Percentiles rank a stretch among this genome's conserved stretches.
phyloP scores from a whole-genome alignment of 495 filamentous ascomycete species.

The Trichoderma parareesei region DNA sequence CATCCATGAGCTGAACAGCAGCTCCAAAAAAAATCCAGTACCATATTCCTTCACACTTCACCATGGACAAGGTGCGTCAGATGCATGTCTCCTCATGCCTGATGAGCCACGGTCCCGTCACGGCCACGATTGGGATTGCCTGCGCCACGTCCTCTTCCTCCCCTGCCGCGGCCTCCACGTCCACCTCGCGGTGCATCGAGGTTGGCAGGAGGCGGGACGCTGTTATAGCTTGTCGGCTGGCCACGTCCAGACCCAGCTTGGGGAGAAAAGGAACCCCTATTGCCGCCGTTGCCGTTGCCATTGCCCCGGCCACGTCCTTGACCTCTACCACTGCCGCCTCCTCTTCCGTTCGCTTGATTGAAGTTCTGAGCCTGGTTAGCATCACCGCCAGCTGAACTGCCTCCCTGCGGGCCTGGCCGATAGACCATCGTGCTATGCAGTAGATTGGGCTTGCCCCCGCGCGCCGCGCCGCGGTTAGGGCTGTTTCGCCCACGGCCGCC shows the following conservation, averaged over 20 bases:
- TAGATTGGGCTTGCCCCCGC: constrained; percentile 35
- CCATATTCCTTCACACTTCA: not conserved
- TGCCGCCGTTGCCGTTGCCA: constrained; percentile 22
- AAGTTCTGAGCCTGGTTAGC: constrained; percentile 17
- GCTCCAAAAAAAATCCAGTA: not conserved
- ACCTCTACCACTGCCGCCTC: constrained; percentile 28
- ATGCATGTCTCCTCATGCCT: not conserved
- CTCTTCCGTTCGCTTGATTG: constrained; percentile 17
- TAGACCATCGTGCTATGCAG: constrained; percentile 37
- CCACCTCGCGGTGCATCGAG: constrained; percentile 51
- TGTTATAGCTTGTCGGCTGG: constrained; percentile 45
- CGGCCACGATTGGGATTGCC: constrained; percentile 19
- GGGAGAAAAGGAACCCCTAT: constrained; percentile 21
- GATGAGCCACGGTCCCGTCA: constrained; percentile 13
- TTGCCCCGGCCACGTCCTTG: constrained; percentile 27
- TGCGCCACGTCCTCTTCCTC: constrained; percentile 26
- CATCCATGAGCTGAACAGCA: no score
- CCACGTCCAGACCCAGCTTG: constrained; percentile 22
- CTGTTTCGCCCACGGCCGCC: constrained; percentile 30
- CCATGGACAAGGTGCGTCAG: not conserved
- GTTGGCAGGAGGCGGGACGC: constrained; percentile 70
- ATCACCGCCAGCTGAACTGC: constrained; percentile 18
- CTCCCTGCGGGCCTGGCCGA: constrained; percentile 24
- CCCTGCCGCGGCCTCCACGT: constrained; percentile 37
- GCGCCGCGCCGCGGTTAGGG: constrained; percentile 28